Percentiles rank a stretch among this genome's conserved stretches.
Evolutionary conservation across 129 eudicot species (phyloP).

Genomic region (Chrysanthemum seticuspe): DNA sequence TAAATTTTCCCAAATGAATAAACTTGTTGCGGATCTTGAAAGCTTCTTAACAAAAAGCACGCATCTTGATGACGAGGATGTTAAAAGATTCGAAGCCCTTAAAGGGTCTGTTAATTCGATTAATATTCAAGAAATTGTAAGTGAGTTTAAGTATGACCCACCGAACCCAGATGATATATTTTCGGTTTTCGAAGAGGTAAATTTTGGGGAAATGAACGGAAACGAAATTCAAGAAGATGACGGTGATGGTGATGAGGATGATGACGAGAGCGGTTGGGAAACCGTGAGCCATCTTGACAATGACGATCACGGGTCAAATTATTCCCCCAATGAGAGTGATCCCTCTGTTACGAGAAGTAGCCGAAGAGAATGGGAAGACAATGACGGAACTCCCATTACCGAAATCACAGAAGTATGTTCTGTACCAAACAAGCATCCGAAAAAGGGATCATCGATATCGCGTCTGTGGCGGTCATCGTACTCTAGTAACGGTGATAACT

Average conservation of each 20-base stretch:
- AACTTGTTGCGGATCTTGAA: conserved; percentile 52
- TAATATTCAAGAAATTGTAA: conserved; percentile 50
- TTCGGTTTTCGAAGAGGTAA: conserved; percentile 70
- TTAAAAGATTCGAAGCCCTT: conserved; percentile 56
- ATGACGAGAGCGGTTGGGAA: conserved; percentile 94
- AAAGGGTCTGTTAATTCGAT: conserved; percentile 50
- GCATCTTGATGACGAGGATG: conserved; percentile 40
- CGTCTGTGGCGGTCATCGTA: conserved; percentile 64
- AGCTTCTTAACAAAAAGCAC: conserved; percentile 51
- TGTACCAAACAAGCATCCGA: conserved; percentile 38
- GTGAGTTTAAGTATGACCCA: conserved; percentile 76
- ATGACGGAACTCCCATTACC: conserved; percentile 46
- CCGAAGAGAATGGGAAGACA: conserved; percentile 67
- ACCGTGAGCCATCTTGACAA: conserved; percentile 81
- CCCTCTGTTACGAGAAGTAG: conserved; percentile 53
- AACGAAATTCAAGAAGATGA: conserved; percentile 44
- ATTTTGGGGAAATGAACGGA: conserved; percentile 54
- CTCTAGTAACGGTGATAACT: conserved; percentile 60
- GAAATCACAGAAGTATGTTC: conserved; percentile 74
- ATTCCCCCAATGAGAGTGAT: conserved; percentile 68
- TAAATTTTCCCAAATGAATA: conserved; percentile 67
- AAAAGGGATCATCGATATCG: conserved; percentile 63
- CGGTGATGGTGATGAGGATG: conserved; percentile 45
- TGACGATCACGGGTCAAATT: conserved; percentile 79
- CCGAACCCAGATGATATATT: conserved; percentile 73